Conservation (phyloP, 169 alveolate genomes). For the Plasmodium ovale region DNA sequence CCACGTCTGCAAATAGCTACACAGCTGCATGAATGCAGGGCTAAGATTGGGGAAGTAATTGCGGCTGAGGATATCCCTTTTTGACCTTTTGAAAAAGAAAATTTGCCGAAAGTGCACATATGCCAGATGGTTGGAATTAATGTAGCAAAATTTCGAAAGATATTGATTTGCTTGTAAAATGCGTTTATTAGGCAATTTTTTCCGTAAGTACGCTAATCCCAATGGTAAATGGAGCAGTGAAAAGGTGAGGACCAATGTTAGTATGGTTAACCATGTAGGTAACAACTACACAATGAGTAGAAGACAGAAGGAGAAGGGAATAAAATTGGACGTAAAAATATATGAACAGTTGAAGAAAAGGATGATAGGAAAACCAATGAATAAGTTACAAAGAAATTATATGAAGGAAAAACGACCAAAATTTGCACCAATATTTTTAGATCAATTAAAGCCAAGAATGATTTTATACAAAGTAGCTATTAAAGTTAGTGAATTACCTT, state of each 20-base stretch:
- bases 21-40: no score
- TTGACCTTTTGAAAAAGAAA: no score
- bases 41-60: no score
- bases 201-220: slow-evolving; percentile 43
- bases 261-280: slow-evolving; percentile 7
- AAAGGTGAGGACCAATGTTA: slow-evolving; percentile 14
- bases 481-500: slow-evolving; percentile 60
- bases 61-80: no score
- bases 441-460: slow-evolving; percentile 83
- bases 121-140: not conserved
- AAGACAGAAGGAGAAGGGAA: slow-evolving; percentile 52
- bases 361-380: slow-evolving; percentile 71
- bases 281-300: slow-evolving; percentile 22
- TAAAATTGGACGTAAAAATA: slow-evolving; percentile 54
- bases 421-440: slow-evolving; percentile 83
- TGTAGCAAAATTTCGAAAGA: not conserved
- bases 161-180: not conserved
- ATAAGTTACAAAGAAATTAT: slow-evolving; percentile 69
- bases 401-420: slow-evolving; percentile 68
- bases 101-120: no score
- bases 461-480: slow-evolving; percentile 61
- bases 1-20: no score
- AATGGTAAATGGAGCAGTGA: slow-evolving; percentile 21
- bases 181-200: not conserved
- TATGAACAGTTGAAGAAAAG: slow-evolving; percentile 52